phyloP scores from a whole-genome alignment of 139 green algal species.

The Deuterostichococcus epilithicus region DNA sequence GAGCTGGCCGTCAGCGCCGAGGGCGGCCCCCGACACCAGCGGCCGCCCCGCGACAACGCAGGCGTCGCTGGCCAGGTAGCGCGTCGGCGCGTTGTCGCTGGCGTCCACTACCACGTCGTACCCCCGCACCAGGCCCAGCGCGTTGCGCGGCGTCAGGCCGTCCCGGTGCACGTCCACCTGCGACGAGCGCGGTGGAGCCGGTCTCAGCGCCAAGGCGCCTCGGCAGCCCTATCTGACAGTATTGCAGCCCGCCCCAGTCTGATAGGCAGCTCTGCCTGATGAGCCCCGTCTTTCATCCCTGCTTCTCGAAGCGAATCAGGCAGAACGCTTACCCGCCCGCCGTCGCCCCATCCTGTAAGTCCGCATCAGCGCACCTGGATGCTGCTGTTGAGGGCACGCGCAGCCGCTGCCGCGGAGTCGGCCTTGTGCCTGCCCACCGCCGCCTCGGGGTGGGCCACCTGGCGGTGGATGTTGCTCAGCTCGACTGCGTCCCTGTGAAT shows the following conservation, averaged over 20 bases:
- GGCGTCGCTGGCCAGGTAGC: constrained; percentile 91
- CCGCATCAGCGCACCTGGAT: constrained; percentile 28
- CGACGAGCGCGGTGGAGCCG: not conserved
- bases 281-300: no score
- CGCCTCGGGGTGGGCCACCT: constrained; percentile 68
- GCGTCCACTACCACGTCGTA: constrained; percentile 92
- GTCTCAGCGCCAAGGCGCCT: not conserved
- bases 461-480: constrained; percentile 84
- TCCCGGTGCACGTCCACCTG: constrained; percentile 51
- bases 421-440: constrained; percentile 75
- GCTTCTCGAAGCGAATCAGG: no score
- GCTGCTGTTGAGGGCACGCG: constrained; percentile 60
- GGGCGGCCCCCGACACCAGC: constrained; percentile 86
- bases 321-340: no score
- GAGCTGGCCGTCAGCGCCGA: constrained; percentile 91
- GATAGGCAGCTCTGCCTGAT: no score
- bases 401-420: constrained; percentile 56
- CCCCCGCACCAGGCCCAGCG: constrained; percentile 56
- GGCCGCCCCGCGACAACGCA: constrained; percentile 64
- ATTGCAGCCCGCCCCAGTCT: no score
- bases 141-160: constrained; percentile 65
- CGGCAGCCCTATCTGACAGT: not conserved
- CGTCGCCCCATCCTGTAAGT: no score
- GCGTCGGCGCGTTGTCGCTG: constrained; percentile 87
- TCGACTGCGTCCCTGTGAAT: constrained; percentile 76